Evolutionary conservation across 805 yeast genomes (phyloP), one percentile per base, ranked within the genome.

Genomic region (Candida mattraensis): DNA sequence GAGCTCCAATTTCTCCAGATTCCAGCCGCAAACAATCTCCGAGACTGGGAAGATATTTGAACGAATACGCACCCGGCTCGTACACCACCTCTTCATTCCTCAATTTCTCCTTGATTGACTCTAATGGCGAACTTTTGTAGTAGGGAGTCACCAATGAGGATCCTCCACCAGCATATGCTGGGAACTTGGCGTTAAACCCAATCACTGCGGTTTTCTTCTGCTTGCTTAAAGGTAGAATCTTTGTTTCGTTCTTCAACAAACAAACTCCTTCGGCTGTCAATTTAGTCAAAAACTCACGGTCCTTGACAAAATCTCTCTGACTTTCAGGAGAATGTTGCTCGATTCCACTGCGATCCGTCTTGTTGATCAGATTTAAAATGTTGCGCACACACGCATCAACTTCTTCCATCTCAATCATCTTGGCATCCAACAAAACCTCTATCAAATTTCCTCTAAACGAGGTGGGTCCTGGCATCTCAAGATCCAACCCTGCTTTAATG

Each of bases 391-490:
- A 64, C 6, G 64, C 71, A 47, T 76, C 73, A 27, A 79, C 56
- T 5, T 53, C 62, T 29, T 63, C 64, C 6, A 37, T 38, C 40
- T 58, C 66, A 25, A 75, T 53, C n/a, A n/a, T n/a, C 43, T 71
- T 74, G 40, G 63, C 64, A 35, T 64, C 53, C 35, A 42, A 47
- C 15, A 76, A 60, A 30, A 69, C 65, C 46, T 69, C 76, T 4
- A 60, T 41, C 15, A 74, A 56, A 13, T 64, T 58, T 0, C 58
- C 58, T 41, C 69, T 56, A 61, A 79, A 62, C 43, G 60, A 68
- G 29, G 69, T 56, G 3, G 78, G 60, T 22, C 85, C 86, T 1
- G 86, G 86, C 82, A 77, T 76, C 56, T 80, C 86, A 46, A 80
- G 60, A 51, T 78, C 80, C 37, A 80, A 60, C 5, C 85, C 84